Conservation (phyloP, 202 grass and related monocot species). For the Setaria italica region DNA sequence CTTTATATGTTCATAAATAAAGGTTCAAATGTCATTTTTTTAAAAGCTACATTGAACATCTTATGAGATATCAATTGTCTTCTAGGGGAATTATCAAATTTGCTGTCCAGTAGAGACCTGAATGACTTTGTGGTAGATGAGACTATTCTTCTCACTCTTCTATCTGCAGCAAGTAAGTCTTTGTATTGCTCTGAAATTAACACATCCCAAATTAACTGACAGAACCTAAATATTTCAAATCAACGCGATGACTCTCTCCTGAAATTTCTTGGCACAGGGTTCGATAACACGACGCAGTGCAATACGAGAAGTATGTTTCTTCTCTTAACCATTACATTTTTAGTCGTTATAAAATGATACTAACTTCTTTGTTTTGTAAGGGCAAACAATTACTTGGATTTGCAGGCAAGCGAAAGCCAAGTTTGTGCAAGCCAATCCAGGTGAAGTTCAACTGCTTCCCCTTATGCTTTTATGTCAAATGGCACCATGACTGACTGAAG, state of each 20-base stretch:
- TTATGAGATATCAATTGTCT: conserved; percentile 14
- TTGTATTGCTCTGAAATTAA: conserved; percentile 23
- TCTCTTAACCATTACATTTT: conserved; percentile 26
- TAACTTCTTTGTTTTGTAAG: conserved; percentile 49
- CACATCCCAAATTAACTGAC: not conserved
- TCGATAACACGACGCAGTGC: conserved; percentile 56
- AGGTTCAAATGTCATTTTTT: not conserved
- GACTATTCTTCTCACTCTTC: conserved; percentile 60
- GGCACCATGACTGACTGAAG: conserved; percentile 24
- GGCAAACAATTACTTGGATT: conserved; percentile 62
- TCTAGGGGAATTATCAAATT: conserved; percentile 68
- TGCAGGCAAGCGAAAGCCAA: conserved; percentile 57
- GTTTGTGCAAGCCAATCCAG: conserved; percentile 49
- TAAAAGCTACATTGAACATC: conserved; percentile 15
- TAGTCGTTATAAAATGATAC: conserved; percentile 2
- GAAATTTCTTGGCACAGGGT: conserved; percentile 55
- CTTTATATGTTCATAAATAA: conserved; percentile 14
- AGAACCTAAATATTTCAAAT: not conserved
- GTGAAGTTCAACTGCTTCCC: conserved; percentile 45
- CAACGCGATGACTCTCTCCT: conserved; percentile 7
- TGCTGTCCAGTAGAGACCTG: conserved; percentile 62
- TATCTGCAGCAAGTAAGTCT: conserved; percentile 74
- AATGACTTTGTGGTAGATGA: conserved; percentile 68
- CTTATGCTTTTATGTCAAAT: conserved; percentile 18
- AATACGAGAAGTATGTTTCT: conserved; percentile 60